Evolutionary conservation across 345 rosid species (phyloP), one percentile per base, ranked within the genome.

Genomic region (Draba incana): DNA sequence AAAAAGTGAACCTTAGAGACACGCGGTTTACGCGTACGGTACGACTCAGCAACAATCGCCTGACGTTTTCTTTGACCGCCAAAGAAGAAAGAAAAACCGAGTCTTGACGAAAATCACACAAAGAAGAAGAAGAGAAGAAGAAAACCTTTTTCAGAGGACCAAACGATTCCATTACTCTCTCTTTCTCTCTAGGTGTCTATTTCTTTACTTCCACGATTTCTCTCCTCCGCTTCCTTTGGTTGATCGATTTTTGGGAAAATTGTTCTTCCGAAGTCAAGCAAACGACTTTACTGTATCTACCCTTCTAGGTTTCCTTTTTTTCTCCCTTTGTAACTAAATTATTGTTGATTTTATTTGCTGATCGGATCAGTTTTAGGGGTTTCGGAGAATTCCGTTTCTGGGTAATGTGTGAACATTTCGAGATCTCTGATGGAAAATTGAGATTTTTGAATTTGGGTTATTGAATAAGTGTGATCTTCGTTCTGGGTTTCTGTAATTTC

Each of bases 41-140:
- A 35, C 39, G 39, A 35, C 10, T 35, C 39, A 8, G 56, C 44
- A 15, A 50, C 27, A 48, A 64, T 0, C 4, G 47, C 3, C 12
- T 63, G 76, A 63, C 70, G 76, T 55, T 30, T 71, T 8, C 44
- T 55, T 39, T 71, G 76, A 71, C 76, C 64, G 64, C 64, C 63
- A 39, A 63, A 63, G 70, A 55, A 48, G 66, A 57, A 28, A 33
- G 6, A 48, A 31, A 53, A 62, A 14, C n/a, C 64, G 13, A 56
- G 65, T 48, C 42, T 69, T 39, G 63, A 46, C 16, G 31, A 46
- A 28, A 55, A 24, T 70, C 68, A 47, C 15, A 35, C 57, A 64
- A 70, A 23, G 53, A 41, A 51, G 56, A 24, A 20, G 46, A 41
- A 3, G 30, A 31, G 8, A 33, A 35, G 39, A 35, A 35, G 39